Base-by-base conservation (phyloP, 768 basidiomycete species). In the Cantharellus cinnabarinus region DNA sequence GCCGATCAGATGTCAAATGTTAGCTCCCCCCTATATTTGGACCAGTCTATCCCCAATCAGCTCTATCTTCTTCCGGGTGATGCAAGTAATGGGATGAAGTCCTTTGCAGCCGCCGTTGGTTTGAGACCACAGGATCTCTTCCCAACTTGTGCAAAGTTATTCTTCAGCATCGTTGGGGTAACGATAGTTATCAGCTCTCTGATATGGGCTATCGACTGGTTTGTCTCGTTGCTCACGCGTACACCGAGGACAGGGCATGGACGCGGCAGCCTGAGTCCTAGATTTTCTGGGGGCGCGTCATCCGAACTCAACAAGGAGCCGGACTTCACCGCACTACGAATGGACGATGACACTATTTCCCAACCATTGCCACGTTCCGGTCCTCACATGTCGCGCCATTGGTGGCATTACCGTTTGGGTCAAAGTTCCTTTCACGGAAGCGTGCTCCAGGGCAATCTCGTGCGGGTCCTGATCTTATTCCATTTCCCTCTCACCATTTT, bases 401-500 rank as follows among this genome's bases (percentile, higher is more conserved):
- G 63, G 62, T 63, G 60, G 63, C 39, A 61, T 39, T 60, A 63
- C 41, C 61, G 62, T 3, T 60, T 77, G 41, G 76, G 81, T 64
- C 75, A 84, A 61, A 80, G 80, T 56, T 83, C 85, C 15, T 86
- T 90, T 70, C 88, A 90, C 67, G 77, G 81, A 15, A 84, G 78
- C 63, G 79, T 88, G 56, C 72, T 89, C 58, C 82, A 86, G 63
- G 94, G 94, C 51, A 97, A 95, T 69, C 80, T 97, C 61, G 82
- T 93, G 60, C 85, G 94, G 61, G 74, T 97, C 59, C 78, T 98
- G 50, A 76, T 95, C 42, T 73, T 93, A 41, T 98, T 99, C 72
- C 94, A 99, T 70, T 79, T 97, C 20, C 94, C 94, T 4, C 77
- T 98, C 60, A 94, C 90, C 41, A 79, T 89, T 57, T 94, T 94